Evolutionary conservation across 371 early-diverging fungal species (phyloP).

Genomic region (Dichotomocladium elegans): DNA sequence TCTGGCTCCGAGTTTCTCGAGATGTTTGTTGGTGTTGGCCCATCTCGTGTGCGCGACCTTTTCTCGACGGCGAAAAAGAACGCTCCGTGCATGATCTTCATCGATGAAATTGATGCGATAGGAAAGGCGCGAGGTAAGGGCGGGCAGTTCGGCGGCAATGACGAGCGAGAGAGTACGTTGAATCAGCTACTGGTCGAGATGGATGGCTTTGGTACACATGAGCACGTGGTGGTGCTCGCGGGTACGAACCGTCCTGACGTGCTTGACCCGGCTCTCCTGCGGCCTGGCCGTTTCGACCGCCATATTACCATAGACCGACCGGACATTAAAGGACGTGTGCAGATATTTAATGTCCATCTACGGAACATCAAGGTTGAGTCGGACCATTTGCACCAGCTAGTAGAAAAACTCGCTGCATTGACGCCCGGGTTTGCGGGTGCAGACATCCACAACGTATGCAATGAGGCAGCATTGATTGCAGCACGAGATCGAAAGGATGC

Average conservation of each 20-base stretch:
- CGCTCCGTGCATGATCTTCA: constrained; percentile 98
- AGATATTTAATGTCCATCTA: constrained; percentile 95
- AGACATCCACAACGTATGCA: constrained; percentile 97
- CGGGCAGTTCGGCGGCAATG: constrained; percentile 92
- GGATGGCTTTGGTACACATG: constrained; percentile 92
- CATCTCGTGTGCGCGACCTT: constrained; percentile 94
- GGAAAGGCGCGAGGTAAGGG: constrained; percentile 96
- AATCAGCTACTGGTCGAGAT: constrained; percentile 99
- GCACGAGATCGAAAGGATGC: constrained; percentile 72
- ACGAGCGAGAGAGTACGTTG: constrained; percentile 96
- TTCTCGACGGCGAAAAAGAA: constrained; percentile 97
- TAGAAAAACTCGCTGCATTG: constrained; percentile 71
- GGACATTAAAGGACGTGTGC: constrained; percentile 92
- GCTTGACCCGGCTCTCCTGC: constrained; percentile 87
- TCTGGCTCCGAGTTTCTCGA: constrained; percentile 99
- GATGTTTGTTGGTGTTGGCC: constrained; percentile 99
- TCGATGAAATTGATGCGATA: constrained; percentile 99
- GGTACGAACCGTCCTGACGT: constrained; percentile 94
- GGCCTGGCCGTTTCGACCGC: constrained; percentile 98
- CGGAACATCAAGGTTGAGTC: constrained; percentile 83
- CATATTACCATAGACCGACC: constrained; percentile 96
- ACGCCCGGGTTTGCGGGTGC: constrained; percentile 98
- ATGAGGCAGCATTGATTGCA: constrained; percentile 96
- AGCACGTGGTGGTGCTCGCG: constrained; percentile 93
- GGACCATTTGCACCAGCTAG: constrained; percentile 74